Evolutionary conservation across 768 basidiomycete species (phyloP).

Genomic region (Russula dissimulans): DNA sequence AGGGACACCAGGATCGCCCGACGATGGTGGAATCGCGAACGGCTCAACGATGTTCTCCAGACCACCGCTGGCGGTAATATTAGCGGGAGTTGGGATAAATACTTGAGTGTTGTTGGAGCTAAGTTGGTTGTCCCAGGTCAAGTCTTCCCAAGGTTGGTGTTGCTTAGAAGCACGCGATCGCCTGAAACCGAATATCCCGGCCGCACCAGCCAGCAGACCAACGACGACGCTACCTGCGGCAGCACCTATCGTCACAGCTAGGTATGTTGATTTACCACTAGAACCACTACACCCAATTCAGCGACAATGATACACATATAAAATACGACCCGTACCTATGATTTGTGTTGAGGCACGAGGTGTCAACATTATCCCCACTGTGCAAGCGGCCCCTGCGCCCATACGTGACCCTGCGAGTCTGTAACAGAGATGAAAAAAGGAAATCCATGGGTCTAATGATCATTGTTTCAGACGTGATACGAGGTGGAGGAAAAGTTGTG

Average conservation of each 20-base stretch:
- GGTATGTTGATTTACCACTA: not conserved
- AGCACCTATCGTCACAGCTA: slow-evolving; percentile 11
- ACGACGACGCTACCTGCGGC: slow-evolving; percentile 22
- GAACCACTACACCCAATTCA: not conserved
- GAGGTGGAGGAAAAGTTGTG: too few relatives aligned
- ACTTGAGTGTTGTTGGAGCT: not conserved
- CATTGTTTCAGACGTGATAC: slow-evolving; percentile 16
- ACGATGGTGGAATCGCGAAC: slow-evolving; percentile 9
- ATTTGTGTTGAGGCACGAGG: slow-evolving; percentile 33
- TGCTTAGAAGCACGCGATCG: not conserved
- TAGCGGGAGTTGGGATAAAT: not conserved
- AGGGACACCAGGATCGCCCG: slow-evolving; percentile 1
- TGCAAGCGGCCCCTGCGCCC: slow-evolving; percentile 52
- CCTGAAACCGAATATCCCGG: slow-evolving; percentile 5
- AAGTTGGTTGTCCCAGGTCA: not conserved
- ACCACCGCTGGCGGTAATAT: not conserved
- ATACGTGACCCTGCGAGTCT: slow-evolving; percentile 41
- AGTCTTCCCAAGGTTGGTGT: not conserved
- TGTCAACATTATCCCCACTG: slow-evolving; percentile 36
- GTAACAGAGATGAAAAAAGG: slow-evolving; percentile 49
- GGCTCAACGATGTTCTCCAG: slow-evolving; percentile 18
- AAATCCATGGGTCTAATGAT: slow-evolving; percentile 37
- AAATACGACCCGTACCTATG: not conserved
- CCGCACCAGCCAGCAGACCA: slow-evolving; percentile 21
- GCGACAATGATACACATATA: too few relatives aligned